Conservation (phyloP, 768 basidiomycete species). For the Tulasnella sp. region DNA sequence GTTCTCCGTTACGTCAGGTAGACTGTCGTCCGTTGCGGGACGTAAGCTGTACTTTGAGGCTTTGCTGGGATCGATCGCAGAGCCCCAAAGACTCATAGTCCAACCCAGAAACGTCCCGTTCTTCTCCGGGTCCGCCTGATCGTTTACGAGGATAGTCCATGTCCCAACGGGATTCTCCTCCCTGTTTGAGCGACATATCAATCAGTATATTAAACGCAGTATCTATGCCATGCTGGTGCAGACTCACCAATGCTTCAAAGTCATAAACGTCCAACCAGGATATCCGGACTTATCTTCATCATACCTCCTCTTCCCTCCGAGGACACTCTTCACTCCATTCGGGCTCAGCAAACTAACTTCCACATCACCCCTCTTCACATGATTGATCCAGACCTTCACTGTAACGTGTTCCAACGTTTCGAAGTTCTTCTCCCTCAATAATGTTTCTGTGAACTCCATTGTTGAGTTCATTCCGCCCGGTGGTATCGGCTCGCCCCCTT, state of each 20-base stretch:
- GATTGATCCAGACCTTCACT: slow-evolving; percentile 86
- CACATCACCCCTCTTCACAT: slow-evolving; percentile 76
- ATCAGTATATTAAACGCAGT: background rate
- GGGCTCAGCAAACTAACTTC: slow-evolving; percentile 86
- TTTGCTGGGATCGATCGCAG: slow-evolving; percentile 58
- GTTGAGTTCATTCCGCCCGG: slow-evolving; percentile 52
- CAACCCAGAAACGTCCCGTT: slow-evolving; percentile 72
- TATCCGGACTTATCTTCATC: slow-evolving; percentile 62
- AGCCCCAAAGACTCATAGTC: slow-evolving; percentile 90
- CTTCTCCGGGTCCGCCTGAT: slow-evolving; percentile 49
- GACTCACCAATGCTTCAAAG: slow-evolving; percentile 88
- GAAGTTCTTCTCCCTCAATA: slow-evolving; percentile 63
- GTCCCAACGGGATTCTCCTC: slow-evolving; percentile 82
- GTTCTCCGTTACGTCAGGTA: slow-evolving; percentile 16
- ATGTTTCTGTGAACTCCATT: slow-evolving; percentile 52
- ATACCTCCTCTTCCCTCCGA: slow-evolving; percentile 56
- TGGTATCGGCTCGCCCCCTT: slow-evolving; percentile 56
- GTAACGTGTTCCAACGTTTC: slow-evolving; percentile 88
- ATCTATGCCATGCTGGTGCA: background rate
- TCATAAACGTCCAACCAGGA: slow-evolving; percentile 98
- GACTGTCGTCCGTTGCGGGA: slow-evolving; percentile 16
- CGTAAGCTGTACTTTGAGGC: slow-evolving; percentile 41
- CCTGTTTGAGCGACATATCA: slow-evolving; percentile 39
- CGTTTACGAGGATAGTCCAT: slow-evolving; percentile 83
- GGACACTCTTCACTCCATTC: slow-evolving; percentile 68